These are phyloP conservation scores for Ensete ventricosum DNA, from an alignment of 176 grass and related monocot genomes.

Conservation along the genomic window DNA sequence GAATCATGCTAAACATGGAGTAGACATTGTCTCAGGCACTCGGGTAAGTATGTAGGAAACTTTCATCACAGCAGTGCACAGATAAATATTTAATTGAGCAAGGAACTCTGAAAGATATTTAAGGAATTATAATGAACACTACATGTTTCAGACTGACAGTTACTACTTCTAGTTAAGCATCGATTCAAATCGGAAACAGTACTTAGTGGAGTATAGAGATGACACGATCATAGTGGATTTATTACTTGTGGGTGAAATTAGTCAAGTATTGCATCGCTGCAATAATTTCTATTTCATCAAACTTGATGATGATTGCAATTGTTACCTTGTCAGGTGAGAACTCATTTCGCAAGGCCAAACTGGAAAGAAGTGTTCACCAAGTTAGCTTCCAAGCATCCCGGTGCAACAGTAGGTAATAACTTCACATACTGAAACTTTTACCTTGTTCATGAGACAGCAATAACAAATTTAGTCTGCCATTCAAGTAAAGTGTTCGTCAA, in stretches of 20 bases:
- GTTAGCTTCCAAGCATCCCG: constrained; percentile 76
- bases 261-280: too few species aligned
- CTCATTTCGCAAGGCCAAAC: constrained; percentile 94
- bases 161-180: too few species aligned
- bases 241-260: not conserved
- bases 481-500: not conserved
- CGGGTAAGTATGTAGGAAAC: constrained; percentile 41
- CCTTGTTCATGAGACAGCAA: not conserved
- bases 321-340: constrained; percentile 56
- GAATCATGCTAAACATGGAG: constrained; percentile 89
- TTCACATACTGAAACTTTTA: not conserved
- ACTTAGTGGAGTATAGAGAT: too few species aligned
- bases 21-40: constrained; percentile 90
- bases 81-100: too few species aligned
- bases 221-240: not conserved
- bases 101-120: too few species aligned
- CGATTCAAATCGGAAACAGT: too few species aligned
- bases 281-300: not conserved
- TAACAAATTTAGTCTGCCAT: not conserved
- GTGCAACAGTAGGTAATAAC: constrained; percentile 73
- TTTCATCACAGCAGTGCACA: not conserved
- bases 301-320: not conserved
- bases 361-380: constrained; percentile 91
- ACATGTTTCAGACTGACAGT: too few species aligned
- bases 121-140: too few species aligned